Conservation (phyloP, 176 grass and related monocot genomes). For the Musa schizocarpa region DNA sequence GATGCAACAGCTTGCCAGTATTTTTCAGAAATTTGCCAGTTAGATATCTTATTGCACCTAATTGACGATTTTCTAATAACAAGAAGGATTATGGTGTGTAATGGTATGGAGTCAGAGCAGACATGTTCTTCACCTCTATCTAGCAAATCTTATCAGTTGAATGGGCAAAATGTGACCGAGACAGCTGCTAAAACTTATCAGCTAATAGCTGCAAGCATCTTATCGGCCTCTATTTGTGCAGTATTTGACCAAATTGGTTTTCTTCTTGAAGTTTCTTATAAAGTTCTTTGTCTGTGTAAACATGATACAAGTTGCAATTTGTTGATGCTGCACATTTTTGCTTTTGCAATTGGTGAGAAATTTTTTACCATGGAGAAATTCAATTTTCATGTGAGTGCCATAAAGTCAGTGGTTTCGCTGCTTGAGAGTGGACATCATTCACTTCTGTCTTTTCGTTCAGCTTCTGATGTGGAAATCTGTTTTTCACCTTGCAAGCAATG, state of each 20-base stretch:
- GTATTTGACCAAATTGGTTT: conserved; percentile 40
- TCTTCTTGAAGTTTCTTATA: conserved; percentile 58
- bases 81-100: conserved; percentile 49
- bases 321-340: conserved; percentile 64
- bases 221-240: conserved; percentile 54
- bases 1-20: conserved; percentile 35
- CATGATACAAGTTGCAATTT: conserved; percentile 48
- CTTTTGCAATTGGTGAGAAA: conserved; percentile 52
- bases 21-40: conserved; percentile 30
- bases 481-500: conserved; percentile 62
- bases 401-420: conserved; percentile 44
- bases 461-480: conserved; percentile 10
- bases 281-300: conserved; percentile 57
- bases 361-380: conserved; percentile 38
- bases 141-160: conserved; percentile 12
- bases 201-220: conserved; percentile 54
- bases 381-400: conserved; percentile 35
- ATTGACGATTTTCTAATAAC: conserved; percentile 63
- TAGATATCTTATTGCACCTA: conserved; percentile 41
- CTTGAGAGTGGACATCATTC: conserved; percentile 42
- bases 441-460: conserved; percentile 26
- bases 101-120: conserved; percentile 20
- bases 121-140: conserved; percentile 11
- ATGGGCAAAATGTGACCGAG: conserved; percentile 28
- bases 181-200: conserved; percentile 39